Conservation (phyloP, 116 monocot genomes). For the Phalaenopsis hybrid region DNA sequence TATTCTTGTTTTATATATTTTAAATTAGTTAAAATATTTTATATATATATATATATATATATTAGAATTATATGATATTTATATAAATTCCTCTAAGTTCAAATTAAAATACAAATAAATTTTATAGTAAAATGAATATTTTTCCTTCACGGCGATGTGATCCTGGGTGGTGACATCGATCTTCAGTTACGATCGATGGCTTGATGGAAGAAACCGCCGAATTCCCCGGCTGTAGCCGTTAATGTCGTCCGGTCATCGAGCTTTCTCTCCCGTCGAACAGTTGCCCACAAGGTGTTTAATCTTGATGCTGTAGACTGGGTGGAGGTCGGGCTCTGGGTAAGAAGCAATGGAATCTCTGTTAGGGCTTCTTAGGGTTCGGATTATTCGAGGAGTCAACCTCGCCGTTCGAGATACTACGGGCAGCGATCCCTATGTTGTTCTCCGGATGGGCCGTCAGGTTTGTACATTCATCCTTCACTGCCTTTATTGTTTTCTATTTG, state of each 20-base stretch:
- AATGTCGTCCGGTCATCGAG: neutral
- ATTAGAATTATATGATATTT: too few species aligned
- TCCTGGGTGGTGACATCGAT: neutral
- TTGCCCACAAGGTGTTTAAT: neutral
- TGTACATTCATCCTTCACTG: neutral
- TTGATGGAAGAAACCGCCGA: neutral
- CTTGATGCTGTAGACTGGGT: too few species aligned
- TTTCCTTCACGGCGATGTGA: too few species aligned
- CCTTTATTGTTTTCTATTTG: neutral
- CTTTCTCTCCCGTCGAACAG: neutral
- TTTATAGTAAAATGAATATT: too few species aligned
- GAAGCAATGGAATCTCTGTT: constrained; percentile 13
- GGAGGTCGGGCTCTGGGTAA: neutral
- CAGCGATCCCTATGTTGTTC: constrained; percentile 13
- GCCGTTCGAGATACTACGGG: constrained; percentile 10
- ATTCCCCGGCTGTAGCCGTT: neutral
- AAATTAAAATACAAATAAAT: too few species aligned
- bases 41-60: too few species aligned
- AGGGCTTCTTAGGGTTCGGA: constrained; percentile 17
- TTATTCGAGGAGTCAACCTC: constrained; percentile 12
- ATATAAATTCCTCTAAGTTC: too few species aligned
- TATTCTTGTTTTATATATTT: too few species aligned
- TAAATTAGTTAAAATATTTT: too few species aligned
- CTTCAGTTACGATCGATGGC: neutral
- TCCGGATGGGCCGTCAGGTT: constrained; percentile 18